Evolutionary conservation across 164 flowering plant genomes (phyloP).

Genomic region (Tinospora cordifolia): DNA sequence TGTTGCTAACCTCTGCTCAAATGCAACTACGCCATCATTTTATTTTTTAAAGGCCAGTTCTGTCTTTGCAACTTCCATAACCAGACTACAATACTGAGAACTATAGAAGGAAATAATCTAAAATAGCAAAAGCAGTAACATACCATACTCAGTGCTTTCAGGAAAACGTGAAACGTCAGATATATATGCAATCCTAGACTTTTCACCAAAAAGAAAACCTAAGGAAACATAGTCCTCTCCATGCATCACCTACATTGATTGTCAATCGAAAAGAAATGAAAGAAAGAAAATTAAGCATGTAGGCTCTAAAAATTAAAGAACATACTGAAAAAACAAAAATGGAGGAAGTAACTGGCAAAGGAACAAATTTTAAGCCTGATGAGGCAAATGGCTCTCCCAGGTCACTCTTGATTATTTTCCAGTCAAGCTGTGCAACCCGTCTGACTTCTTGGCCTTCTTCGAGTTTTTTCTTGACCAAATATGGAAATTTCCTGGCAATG

Average conservation of each 20-base stretch:
- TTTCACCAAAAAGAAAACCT: slow-evolving; percentile 24
- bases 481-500: slow-evolving; percentile 51
- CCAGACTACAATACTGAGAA: neutral
- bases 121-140: slow-evolving; percentile 16
- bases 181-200: slow-evolving; percentile 71
- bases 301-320: slow-evolving; percentile 7
- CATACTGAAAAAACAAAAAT: slow-evolving; percentile 8
- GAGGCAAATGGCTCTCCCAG: slow-evolving; percentile 59
- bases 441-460: slow-evolving; percentile 52
- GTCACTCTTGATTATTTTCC: slow-evolving; percentile 64
- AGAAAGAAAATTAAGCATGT: neutral
- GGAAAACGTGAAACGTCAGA: slow-evolving; percentile 92
- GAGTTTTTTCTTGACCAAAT: too few species aligned
- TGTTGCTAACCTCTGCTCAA: neutral
- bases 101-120: neutral
- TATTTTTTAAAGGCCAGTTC: neutral
- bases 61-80: neutral
- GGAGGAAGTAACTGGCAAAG: slow-evolving; percentile 71
- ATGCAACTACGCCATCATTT: neutral
- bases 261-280: neutral
- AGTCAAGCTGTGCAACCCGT: slow-evolving; percentile 80
- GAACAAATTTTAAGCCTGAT: slow-evolving; percentile 76
- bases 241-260: slow-evolving; percentile 78
- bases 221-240: slow-evolving; percentile 92
- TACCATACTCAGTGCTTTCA: slow-evolving; percentile 66